Conservation (phyloP, 2,329 filamentous ascomycete species). For the Ophiostoma triangulosporum region DNA sequence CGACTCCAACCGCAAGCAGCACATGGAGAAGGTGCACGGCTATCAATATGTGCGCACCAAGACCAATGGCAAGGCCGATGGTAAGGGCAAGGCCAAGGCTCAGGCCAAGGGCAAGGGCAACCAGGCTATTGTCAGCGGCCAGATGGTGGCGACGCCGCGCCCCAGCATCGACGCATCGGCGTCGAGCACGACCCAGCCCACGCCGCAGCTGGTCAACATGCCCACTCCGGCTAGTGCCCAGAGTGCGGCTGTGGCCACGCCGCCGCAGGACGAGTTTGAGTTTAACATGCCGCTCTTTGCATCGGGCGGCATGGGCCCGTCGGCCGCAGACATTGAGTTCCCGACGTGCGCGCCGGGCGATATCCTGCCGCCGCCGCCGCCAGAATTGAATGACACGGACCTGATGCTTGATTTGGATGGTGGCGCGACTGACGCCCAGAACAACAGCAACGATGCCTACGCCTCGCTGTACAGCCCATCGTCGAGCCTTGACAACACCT, state of each 20-base stretch:
- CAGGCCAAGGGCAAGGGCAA: constrained; percentile 37
- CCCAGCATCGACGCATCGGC: constrained; percentile 25
- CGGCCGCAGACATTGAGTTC: constrained; percentile 29
- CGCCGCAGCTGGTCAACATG: constrained; percentile 47
- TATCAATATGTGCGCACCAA: constrained; percentile 89
- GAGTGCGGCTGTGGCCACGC: constrained; percentile 42
- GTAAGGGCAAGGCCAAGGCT: constrained; percentile 18
- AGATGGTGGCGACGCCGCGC: constrained; percentile 11
- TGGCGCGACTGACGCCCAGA: neutral
- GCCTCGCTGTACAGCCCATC: constrained; percentile 29
- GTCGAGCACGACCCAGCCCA: constrained; percentile 34
- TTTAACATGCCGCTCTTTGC: neutral
- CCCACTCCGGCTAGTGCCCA: constrained; percentile 48
- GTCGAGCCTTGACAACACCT: constrained; percentile 32
- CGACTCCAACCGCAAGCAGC: constrained; percentile 93
- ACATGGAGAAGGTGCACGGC: constrained; percentile 94
- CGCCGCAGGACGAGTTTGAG: constrained; percentile 33
- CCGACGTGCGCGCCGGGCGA: constrained; percentile 17
- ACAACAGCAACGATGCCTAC: constrained; percentile 34
- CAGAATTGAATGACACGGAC: constrained; percentile 31
- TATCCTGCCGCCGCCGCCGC: constrained; percentile 17
- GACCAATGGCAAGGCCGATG: constrained; percentile 71
- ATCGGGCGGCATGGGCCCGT: neutral
- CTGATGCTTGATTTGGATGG: neutral
- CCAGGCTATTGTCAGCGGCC: neutral